Evolutionary conservation across 176 grass and related monocot species (phyloP), one percentile per base, ranked within the genome.

Genomic region (Cenchrus purpureus): DNA sequence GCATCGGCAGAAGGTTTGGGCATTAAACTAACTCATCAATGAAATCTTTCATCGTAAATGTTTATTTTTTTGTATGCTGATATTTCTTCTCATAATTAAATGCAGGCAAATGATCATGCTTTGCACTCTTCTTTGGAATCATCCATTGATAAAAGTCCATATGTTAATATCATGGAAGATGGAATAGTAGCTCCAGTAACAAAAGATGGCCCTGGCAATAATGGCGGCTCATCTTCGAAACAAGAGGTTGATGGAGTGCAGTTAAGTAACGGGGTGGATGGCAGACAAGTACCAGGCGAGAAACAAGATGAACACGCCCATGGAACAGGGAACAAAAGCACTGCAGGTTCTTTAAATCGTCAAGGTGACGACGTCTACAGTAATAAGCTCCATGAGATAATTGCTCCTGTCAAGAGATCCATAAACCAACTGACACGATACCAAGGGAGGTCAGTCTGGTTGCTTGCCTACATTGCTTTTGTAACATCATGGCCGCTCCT

Each of bases 381-480:
- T 31, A 86, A 79, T 49, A 80, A 66, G 70, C 79, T 94, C 51
- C 73, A 63, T 29, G 84, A 94, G 19, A 76, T 83, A 19, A 94
- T 90, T 16, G 63, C 90, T 83, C 90, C 93, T 4, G 81, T 99
- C 19, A 96, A 90, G 86, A 94, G 86, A 89, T 96, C 97, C 57
- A 68, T 96, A 50, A 92, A 74, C 61, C 87, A 89, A 16, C 78
- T 99, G 50, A 78, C 40, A 3, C 88, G 83, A 17, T 86, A 84
- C 60, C 88, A 92, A 73, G 84, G 90, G 79, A 91, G 80, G 48
- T 99, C 97, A 2, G 82, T 94, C 56, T 94, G 94, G 91, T 85
- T 99, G 82, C 88, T 99, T 43, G 97, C 88, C 28, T 99, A 99
- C 54, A 84, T 99, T 29, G 90, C 94, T 46, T 84, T 99, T 54